A percentile compares a stretch with the other conserved stretches of the same genome.
phyloP scores from a whole-genome alignment of 1,139 yeast species.

The Pichia terricola region DNA sequence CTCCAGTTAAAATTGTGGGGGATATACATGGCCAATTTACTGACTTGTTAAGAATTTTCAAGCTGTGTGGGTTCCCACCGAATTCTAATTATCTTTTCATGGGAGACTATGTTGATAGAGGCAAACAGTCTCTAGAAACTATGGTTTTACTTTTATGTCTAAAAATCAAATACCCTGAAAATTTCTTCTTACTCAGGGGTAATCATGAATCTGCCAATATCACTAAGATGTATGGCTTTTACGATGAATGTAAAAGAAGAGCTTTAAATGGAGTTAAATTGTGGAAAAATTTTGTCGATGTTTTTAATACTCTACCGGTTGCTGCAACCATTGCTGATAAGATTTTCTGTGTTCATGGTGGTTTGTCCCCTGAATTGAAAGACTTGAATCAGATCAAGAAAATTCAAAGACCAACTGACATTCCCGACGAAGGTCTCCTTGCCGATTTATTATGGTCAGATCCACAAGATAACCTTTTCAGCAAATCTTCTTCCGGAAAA shows the following conservation, averaged over 20 bases:
- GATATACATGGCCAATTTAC: constrained; percentile 81
- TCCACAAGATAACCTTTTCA: constrained; percentile 31
- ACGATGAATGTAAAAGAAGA: constrained; percentile 80
- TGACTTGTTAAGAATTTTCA: constrained; percentile 65
- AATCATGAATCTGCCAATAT: constrained; percentile 81
- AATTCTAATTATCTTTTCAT: constrained; percentile 67
- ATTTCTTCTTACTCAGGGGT: constrained; percentile 74
- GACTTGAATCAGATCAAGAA: constrained; percentile 58
- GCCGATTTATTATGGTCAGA: constrained; percentile 87
- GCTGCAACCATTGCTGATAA: constrained; percentile 82
- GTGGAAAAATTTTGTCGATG: constrained; percentile 76
- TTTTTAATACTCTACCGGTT: constrained; percentile 74
- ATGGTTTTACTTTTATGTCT: constrained; percentile 61
- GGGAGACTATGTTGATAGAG: constrained; percentile 85
- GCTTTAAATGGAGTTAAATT: constrained; percentile 40
- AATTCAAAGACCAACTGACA: constrained; percentile 75
- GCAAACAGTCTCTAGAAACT: constrained; percentile 75
- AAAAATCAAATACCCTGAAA: constrained; percentile 75
- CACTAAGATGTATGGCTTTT: constrained; percentile 78
- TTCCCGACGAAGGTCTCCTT: constrained; percentile 73
- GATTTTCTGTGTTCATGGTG: constrained; percentile 86
- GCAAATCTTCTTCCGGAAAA: background rate
- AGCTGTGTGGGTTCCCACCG: constrained; percentile 75
- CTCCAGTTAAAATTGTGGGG: constrained; percentile 82
- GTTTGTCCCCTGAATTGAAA: constrained; percentile 67